phyloP scores from a whole-genome alignment of 75 land plant genomes.

The Picea sitchensis region DNA sequence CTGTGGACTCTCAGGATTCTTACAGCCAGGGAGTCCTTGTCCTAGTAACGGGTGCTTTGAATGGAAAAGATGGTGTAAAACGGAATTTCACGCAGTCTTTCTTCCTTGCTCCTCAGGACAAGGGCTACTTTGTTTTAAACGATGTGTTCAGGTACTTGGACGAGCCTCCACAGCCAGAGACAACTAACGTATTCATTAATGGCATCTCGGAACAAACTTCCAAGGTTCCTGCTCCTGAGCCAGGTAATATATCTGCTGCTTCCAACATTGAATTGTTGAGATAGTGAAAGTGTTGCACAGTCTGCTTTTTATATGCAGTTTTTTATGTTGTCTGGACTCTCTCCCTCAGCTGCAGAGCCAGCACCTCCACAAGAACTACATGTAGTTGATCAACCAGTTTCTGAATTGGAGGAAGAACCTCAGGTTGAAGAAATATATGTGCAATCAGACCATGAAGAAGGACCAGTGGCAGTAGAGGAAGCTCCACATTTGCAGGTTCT shows the following conservation, averaged over 20 bases:
- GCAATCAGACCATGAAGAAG: conserved; percentile 37
- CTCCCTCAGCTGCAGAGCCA: conserved; percentile 6
- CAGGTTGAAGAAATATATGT: conserved; percentile 22
- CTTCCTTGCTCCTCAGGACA: conserved; percentile 88
- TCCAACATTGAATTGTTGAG: not conserved
- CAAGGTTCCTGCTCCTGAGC: conserved; percentile 21
- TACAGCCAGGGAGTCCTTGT: conserved; percentile 71
- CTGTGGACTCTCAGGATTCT: conserved; percentile 83
- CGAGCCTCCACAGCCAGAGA: conserved; percentile 22
- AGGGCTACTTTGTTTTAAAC: conserved; percentile 89
- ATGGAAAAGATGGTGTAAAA: conserved; percentile 38
- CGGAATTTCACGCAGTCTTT: conserved; percentile 69
- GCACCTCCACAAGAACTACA: conserved; percentile 13
- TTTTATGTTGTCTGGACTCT: not conserved
- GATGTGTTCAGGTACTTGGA: conserved; percentile 73
- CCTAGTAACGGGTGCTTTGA: conserved; percentile 70
- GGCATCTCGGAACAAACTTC: conserved; percentile 8
- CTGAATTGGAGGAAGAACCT: conserved; percentile 25
- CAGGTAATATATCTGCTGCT: conserved; percentile 18
- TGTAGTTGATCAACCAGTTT: conserved; percentile 15
- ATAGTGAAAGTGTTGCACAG: not conserved
- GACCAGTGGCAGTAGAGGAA: conserved; percentile 26
- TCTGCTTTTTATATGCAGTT: not conserved
- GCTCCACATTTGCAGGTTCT: conserved; percentile 25
- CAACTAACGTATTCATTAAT: conserved; percentile 13